Conservation (phyloP, 2,329 filamentous ascomycete species). For the Plenodomus biglobosus region DNA sequence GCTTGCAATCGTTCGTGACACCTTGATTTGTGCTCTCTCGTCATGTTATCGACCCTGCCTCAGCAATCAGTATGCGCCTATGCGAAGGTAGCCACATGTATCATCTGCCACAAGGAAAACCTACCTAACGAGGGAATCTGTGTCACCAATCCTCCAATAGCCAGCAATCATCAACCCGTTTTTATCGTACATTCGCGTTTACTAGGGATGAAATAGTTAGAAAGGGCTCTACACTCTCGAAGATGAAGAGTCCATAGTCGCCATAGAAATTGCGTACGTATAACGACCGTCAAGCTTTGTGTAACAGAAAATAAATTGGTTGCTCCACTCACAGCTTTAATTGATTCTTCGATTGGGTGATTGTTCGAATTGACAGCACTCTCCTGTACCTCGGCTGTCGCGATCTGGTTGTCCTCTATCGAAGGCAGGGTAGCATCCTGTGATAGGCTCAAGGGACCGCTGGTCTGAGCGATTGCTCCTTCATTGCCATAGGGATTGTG, state of each 20-base stretch:
- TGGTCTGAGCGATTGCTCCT: conserved; percentile 29
- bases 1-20: conserved; percentile 20
- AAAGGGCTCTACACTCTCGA: conserved; percentile 51
- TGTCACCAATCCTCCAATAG: conserved; percentile 42
- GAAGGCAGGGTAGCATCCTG: conserved; percentile 14
- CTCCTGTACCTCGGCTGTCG: conserved; percentile 17
- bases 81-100: neutral
- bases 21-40: conserved; percentile 20
- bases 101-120: conserved; percentile 4
- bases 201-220: conserved; percentile 59
- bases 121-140: conserved; percentile 36
- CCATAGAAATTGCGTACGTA: conserved; percentile 46
- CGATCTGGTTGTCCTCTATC: conserved; percentile 25
- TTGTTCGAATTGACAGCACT: conserved; percentile 27
- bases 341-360: conserved; percentile 29
- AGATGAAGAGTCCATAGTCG: conserved; percentile 37
- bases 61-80: conserved; percentile 19
- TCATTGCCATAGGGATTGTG: conserved; percentile 21
- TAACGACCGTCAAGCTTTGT: conserved; percentile 56
- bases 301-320: conserved; percentile 55
- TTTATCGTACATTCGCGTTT: conserved; percentile 53
- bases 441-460: conserved; percentile 28
- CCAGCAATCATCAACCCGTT: conserved; percentile 47
- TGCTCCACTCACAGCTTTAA: conserved; percentile 39
- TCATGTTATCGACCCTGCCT: conserved; percentile 24